Base-by-base conservation (phyloP, 2,329 filamentous ascomycete species). In the Arthrobotrys sphaeroides region DNA sequence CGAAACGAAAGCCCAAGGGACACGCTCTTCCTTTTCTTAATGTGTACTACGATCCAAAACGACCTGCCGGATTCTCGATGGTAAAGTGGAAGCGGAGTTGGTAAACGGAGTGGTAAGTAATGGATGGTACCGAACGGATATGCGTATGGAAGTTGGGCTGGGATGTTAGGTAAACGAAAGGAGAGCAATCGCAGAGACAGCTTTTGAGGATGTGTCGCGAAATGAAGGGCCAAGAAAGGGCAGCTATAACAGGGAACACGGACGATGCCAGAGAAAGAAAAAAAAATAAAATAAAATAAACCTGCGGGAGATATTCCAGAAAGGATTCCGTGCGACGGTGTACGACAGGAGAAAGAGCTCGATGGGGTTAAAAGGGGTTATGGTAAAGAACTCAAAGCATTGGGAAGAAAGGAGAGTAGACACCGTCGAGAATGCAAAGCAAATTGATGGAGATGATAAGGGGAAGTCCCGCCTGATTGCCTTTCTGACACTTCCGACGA, bases 41-140 rank as follows among this genome's bases (percentile, higher is more conserved):
- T 10, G 33, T 24, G 47, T 33, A 51, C 45, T 51, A 51, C 45
- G 13, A 31, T 4, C 26, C 7, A 38, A 16, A 31, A 38, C 28
- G 51, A 55, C 31, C 51, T 55, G 51, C 51, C 16, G 31, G 51
- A 38, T 38, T 38, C 5, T 55, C 9, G 28, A 38, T 24, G 20
- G 31, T 3, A 18, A 22, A 13, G 26, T 10, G 6, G 28, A 33
- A 33, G 10, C 9, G 10, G 18, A 13, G 22, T 16, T 36, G 16
- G 49, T 36, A 16, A 40, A 55, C 22, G 31, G 18, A 55, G n/a
- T n/a, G n/a, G n/a, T n/a, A n/a, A n/a, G n/a, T n/a, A 38, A n/a
- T 38, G 51, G 51, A 53, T 55, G 31, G 31, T 55, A 55, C 51
- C 51, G 51, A 55, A 55, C 31, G 31, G 51, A 55, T 24, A 33